Base-by-base conservation (phyloP, 805 yeast genomes). In the Metschnikowia aberdeeniae region DNA sequence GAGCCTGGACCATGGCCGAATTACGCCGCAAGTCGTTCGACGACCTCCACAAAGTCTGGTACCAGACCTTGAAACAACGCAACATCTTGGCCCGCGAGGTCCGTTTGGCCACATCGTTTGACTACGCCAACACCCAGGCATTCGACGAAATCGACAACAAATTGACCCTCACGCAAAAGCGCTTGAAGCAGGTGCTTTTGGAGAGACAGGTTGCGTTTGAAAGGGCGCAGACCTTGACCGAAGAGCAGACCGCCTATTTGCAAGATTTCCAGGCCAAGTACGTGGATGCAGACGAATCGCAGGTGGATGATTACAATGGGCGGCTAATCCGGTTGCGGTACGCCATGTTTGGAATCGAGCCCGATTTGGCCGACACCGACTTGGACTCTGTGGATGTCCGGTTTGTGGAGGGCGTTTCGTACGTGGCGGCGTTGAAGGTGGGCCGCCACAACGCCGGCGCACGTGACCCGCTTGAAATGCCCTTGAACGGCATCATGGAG, bases 1-100 rank as follows among this genome's bases (percentile, higher is more conserved):
- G 96, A 56, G 70, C 93, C 4, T 93, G 99, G 99, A 68, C 84
- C 5, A 74, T 89, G 43, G 84, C 89, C 4, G 98, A 92, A 62
- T 77, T 93, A 56, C 81, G 99, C 63, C 77, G 95, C 50, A 93
- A 93, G 65, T 80, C 88, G 13, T 93, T 89, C 60, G 93, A 89
- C 34, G 99, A 93, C 61, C 71, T 93, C 56, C 99, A 93, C 65
- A 78, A 81, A 31, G 72, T 93, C 57, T 93, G 99, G 98, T 92
- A 88, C 63, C 75, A 84, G 36, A 81, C 90, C 54, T 67, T 92
- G 53, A 86, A 80, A 61, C 96, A 93, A 65, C 73, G 95, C 54
- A 93, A 93, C 63, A 68, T 80, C 11, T 64, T 92, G 45, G 81
- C 81, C 29, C 77, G 96, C 55, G 98, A 93, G 63, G 72, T 73